Evolutionary conservation across 768 basidiomycete genomes (phyloP).

Genomic region (Kwoniella botswanensis): DNA sequence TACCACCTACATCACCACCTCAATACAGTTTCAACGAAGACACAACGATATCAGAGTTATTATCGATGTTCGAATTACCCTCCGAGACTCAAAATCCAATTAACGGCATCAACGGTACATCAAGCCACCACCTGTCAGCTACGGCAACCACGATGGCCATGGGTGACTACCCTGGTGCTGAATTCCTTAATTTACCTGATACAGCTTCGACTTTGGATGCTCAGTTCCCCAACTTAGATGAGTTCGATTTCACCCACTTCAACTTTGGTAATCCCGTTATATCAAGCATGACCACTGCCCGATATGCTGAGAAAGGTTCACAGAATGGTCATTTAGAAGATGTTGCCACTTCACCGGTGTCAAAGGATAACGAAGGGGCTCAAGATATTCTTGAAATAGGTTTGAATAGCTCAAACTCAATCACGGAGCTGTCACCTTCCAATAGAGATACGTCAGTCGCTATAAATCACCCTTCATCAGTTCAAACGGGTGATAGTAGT

Average conservation of each 20-base stretch:
- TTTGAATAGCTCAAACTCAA: slow-evolving; percentile 3
- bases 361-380: neutral
- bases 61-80: slow-evolving; percentile 19
- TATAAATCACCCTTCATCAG: neutral
- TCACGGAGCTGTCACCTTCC: neutral
- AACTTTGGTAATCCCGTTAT: neutral
- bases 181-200: slow-evolving; percentile 22
- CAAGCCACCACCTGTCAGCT: neutral
- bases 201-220: slow-evolving; percentile 14
- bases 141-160: neutral
- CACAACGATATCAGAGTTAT: slow-evolving; percentile 8
- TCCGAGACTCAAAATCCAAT: neutral
- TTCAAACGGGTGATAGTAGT: neutral
- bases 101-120: neutral
- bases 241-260: slow-evolving; percentile 4
- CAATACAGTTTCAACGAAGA: neutral
- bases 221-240: slow-evolving; percentile 10
- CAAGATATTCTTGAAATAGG: neutral
- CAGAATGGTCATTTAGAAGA: neutral
- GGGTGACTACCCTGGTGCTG: slow-evolving; percentile 13
- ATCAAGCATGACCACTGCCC: neutral
- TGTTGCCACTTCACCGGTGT: neutral
- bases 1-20: neutral
- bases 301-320: neutral
- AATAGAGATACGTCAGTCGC: neutral